phyloP scores from a whole-genome alignment of 805 yeast genomes.

The Schwanniomyces vanrijiae region DNA sequence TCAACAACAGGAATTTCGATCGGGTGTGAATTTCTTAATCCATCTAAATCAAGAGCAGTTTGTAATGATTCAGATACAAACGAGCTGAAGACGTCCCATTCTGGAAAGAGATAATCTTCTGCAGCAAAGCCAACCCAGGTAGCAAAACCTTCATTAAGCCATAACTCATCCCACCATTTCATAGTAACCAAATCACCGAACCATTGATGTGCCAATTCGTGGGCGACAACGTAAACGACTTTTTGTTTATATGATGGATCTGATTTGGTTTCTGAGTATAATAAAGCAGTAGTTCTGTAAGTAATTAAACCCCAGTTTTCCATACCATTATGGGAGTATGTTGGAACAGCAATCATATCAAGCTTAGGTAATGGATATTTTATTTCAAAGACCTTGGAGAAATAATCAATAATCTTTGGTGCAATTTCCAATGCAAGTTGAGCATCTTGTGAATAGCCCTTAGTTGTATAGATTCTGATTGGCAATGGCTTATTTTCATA shows the following conservation, averaged over 20 bases:
- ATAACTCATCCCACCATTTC: constrained; percentile 93
- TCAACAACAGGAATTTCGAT: constrained; percentile 78
- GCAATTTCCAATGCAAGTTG: constrained; percentile 48
- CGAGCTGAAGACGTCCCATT: constrained; percentile 72
- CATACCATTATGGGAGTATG: constrained; percentile 85
- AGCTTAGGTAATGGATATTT: constrained; percentile 77
- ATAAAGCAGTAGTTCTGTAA: constrained; percentile 56
- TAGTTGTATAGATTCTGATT: constrained; percentile 52
- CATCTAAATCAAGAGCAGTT: constrained; percentile 53
- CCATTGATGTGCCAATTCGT: constrained; percentile 91
- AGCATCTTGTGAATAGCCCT: constrained; percentile 49
- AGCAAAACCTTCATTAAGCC: constrained; percentile 91
- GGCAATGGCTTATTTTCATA: constrained; percentile 41
- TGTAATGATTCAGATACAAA: constrained; percentile 54
- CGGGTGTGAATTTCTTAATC: constrained; percentile 69
- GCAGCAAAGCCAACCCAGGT: constrained; percentile 80
- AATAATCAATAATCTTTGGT: constrained; percentile 50
- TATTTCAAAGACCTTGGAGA: constrained; percentile 47
- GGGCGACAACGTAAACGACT: constrained; percentile 80
- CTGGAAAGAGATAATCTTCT: constrained; percentile 69
- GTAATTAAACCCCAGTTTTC: constrained; percentile 85
- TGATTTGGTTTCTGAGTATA: constrained; percentile 46
- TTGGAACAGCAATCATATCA: constrained; percentile 77
- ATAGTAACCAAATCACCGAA: constrained; percentile 86
- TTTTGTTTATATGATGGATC: constrained; percentile 59